Base-by-base conservation (phyloP, 2,329 filamentous ascomycete genomes). In the Diplodia scrobiculata region DNA sequence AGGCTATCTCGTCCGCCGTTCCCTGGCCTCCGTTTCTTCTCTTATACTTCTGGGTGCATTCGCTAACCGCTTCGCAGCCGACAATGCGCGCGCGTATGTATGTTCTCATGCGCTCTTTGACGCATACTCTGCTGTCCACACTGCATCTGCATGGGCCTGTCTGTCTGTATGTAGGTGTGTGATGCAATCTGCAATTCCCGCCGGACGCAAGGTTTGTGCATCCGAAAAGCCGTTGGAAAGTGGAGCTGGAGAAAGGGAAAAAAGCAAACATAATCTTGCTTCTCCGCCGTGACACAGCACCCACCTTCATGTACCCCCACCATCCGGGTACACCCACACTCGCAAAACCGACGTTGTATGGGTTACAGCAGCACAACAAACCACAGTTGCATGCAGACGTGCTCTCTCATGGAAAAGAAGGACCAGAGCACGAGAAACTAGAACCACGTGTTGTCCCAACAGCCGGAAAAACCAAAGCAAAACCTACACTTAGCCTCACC, bases 121-220 rank as follows among this genome's bases (percentile, higher is more conserved):
- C 48, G 45, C 17, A n/a, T 45, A 19, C 6, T 45, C 41, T 45
- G 34, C 19, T 27, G 21, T 13, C 21, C 17, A 51, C 48, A 45
- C 41, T 19, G 41, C 41, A 45, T 45, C n/a, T 45, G 38, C 38
- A 45, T 45, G 38, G 14, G n/a, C 14, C 38, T 45, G 38, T n/a
- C 13, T 17, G 41, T 13, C 7, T 29, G 50, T 52, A 17, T 29
- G 50, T 9, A 52, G 25, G 25, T 4, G 27, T 17, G 50, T 29
- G 14, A 53, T 53, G 50, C 50, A 53, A 53, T 41, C 25, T 58
- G 54, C 55, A 45, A 60, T 19, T 48, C 55, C 55, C 29, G 17
- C 38, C 55, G 55, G 55, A 60, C 27, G 55, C 55, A 60, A 17
- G 55, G 21, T 11, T n/a, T 14, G 14, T 60, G 55, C 55, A 19